These are phyloP conservation scores for Wickerhamiella musiphila DNA, from an alignment of 805 yeast species.

Conservation along the genomic window DNA sequence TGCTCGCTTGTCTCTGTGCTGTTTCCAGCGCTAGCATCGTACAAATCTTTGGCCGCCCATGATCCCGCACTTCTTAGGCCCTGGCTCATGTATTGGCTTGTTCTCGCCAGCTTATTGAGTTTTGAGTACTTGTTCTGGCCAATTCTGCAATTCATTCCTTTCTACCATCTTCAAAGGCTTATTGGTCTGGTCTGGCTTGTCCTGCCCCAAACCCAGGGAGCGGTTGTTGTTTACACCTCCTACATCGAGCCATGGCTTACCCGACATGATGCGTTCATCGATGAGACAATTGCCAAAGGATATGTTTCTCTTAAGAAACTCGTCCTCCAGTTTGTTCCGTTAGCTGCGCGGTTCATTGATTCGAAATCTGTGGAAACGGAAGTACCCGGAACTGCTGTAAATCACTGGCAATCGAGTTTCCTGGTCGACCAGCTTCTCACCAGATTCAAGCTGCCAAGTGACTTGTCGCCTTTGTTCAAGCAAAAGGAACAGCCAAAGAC, in stretches of 20 bases:
- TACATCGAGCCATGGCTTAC: constrained; percentile 26
- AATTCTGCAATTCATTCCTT: constrained; percentile 35
- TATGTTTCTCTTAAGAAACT: constrained; percentile 1
- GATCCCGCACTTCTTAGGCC: constrained; percentile 24
- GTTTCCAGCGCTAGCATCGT: constrained; percentile 47
- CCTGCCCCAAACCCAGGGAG: constrained; percentile 32
- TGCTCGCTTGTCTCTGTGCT: constrained; percentile 26
- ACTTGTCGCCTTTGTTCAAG: constrained; percentile 3
- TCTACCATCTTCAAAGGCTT: constrained; percentile 32
- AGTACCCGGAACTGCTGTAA: background rate
- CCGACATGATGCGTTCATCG: constrained; percentile 23
- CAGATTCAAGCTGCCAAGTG: too few relatives aligned
- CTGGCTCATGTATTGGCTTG: constrained; percentile 53
- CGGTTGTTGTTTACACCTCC: constrained; percentile 24
- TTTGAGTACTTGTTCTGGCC: constrained; percentile 28
- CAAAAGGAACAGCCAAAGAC: constrained; percentile 3
- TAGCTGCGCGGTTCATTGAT: too few relatives aligned
- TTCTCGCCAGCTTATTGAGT: constrained; percentile 28
- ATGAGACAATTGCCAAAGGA: constrained; percentile 14
- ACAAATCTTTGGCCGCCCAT: constrained; percentile 33
- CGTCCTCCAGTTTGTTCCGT: too few relatives aligned
- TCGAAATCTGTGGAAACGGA: too few relatives aligned
- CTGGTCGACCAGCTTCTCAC: too few relatives aligned
- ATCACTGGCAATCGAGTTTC: too few relatives aligned
- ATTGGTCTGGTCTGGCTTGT: constrained; percentile 44